Conservation (phyloP, 2,329 filamentous ascomycete genomes). For the Ophiocordyceps sinensis region DNA sequence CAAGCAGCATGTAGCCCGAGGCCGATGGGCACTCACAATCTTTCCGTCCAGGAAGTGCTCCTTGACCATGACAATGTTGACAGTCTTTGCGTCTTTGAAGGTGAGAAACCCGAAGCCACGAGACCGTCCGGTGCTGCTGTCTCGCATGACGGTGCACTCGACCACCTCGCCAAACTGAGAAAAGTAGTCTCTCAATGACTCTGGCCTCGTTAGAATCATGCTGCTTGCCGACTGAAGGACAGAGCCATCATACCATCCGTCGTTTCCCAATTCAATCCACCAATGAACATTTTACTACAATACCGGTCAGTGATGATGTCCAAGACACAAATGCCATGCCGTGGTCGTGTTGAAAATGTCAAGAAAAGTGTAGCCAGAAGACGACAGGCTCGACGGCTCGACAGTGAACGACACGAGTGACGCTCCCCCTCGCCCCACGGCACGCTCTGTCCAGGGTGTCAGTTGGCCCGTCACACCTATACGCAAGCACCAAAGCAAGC, state of each 20-base stretch:
- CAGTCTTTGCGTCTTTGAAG: slow-evolving; percentile 93
- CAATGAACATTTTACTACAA: slow-evolving; percentile 97
- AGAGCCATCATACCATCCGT: slow-evolving; percentile 66
- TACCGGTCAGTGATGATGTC: slow-evolving; percentile 1
- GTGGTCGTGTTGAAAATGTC: no score
- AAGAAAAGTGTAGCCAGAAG: no score
- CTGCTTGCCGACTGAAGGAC: background rate
- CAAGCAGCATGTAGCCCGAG: background rate
- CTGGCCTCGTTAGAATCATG: slow-evolving; percentile 29
- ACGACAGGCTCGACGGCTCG: no score
- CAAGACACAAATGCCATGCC: background rate
- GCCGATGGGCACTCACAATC: slow-evolving; percentile 53
- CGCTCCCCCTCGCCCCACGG: no score
- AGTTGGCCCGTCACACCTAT: no score
- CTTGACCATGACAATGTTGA: slow-evolving; percentile 99
- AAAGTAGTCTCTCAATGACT: slow-evolving; percentile 94
- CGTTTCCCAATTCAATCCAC: slow-evolving; percentile 96
- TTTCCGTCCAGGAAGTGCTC: slow-evolving; percentile 97
- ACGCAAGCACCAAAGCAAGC: no score
- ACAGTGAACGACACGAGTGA: no score
- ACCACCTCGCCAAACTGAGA: slow-evolving; percentile 94
- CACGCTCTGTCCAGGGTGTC: no score
- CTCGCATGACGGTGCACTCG: slow-evolving; percentile 98
- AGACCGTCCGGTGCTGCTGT: slow-evolving; percentile 83
- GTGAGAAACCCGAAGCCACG: slow-evolving; percentile 95